phyloP scores from a whole-genome alignment of 305 asterid species.

The Fraxinus velutina region DNA sequence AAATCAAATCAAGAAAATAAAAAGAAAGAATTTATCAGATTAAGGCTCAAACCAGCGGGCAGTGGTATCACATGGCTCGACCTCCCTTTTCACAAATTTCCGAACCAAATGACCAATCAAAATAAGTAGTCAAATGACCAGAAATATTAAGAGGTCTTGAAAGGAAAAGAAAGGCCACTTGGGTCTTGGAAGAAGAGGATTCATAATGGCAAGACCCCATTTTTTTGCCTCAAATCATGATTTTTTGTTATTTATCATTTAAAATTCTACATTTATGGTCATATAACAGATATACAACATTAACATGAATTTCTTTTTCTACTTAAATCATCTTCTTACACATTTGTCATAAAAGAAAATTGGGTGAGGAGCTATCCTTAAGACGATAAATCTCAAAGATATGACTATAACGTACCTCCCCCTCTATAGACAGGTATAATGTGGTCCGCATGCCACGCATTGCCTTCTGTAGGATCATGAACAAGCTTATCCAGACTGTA shows the following conservation, averaged over 20 bases:
- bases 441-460: slow-evolving; percentile 99
- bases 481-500: slow-evolving; percentile 73
- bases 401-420: slow-evolving; percentile 56
- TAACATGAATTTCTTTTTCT: not conserved
- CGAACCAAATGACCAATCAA: not conserved
- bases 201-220: not conserved
- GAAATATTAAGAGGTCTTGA: not conserved
- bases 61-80: not conserved
- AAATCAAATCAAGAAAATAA: not conserved
- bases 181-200: not conserved
- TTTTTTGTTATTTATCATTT: not conserved
- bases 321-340: not conserved
- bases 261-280: not conserved
- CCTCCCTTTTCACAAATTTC: not conserved
- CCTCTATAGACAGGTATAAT: slow-evolving; percentile 82
- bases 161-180: not conserved
- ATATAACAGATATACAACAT: not conserved
- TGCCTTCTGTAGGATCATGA: slow-evolving; percentile 72
- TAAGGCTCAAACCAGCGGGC: not conserved
- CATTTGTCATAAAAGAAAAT: not conserved
- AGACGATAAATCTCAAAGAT: slow-evolving; percentile 10
- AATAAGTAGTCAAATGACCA: not conserved
- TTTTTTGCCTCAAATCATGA: not conserved
- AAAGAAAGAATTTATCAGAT: slow-evolving; percentile 18
- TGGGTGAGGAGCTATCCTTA: not conserved